phyloP scores from a whole-genome alignment of 768 basidiomycete species.

The Dacryopinax spathularia region DNA sequence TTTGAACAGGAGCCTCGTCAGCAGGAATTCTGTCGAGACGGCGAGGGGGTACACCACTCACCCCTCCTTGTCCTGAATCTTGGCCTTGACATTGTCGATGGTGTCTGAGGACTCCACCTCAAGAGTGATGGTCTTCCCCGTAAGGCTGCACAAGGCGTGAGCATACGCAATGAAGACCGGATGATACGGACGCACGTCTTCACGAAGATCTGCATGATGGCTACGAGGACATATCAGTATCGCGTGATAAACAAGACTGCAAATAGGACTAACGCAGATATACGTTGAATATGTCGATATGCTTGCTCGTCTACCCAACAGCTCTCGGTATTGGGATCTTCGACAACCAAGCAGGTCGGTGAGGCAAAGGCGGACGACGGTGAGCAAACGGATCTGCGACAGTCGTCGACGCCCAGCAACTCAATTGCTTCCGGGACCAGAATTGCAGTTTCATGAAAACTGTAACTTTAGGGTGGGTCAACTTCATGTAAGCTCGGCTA shows the following conservation, averaged over 20 bases:
- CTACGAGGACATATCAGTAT: neutral
- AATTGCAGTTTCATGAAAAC: neutral
- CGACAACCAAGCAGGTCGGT: neutral
- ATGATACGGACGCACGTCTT: slow-evolving; percentile 54
- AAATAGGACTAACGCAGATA: slow-evolving; percentile 3
- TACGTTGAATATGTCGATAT: neutral
- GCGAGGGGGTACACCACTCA: slow-evolving; percentile 24
- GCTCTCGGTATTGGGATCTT: neutral
- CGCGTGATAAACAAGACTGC: neutral
- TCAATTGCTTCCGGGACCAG: neutral
- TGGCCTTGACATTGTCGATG: slow-evolving; percentile 95
- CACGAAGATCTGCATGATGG: slow-evolving; percentile 89
- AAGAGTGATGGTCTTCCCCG: slow-evolving; percentile 94
- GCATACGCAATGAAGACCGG: slow-evolving; percentile 8
- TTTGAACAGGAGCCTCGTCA: slow-evolving; percentile 19
- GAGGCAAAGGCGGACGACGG: neutral
- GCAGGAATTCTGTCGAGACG: slow-evolving; percentile 1
- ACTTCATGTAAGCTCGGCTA: neutral
- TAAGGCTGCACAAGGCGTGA: slow-evolving; percentile 47
- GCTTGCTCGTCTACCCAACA: slow-evolving; percentile 3
- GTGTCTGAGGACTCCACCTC: slow-evolving; percentile 96
- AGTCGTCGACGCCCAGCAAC: too few species aligned
- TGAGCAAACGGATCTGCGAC: neutral
- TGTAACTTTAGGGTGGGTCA: neutral
- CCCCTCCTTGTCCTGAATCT: slow-evolving; percentile 97